These are phyloP conservation scores for Trametes sp. DNA, from an alignment of 1,284 basidiomycete genomes.

Conservation along the genomic window DNA sequence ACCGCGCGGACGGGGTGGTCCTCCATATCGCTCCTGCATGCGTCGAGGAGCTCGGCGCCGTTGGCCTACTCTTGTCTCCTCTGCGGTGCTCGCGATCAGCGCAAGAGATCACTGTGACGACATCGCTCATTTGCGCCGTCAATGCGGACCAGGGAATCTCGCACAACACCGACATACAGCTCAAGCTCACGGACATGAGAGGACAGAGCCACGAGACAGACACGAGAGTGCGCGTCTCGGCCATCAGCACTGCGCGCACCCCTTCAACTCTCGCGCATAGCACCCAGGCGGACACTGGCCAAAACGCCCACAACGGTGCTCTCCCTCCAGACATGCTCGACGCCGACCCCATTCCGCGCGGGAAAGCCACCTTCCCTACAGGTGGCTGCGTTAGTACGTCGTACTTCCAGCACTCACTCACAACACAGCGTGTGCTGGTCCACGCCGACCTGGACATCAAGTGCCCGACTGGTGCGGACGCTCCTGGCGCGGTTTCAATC, in stretches of 20 bases:
- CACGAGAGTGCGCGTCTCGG: background rate
- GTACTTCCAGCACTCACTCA: background rate
- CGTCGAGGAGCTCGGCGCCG: background rate
- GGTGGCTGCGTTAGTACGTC: background rate
- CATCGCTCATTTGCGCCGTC: background rate
- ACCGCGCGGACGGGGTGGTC: background rate
- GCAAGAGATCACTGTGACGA: background rate
- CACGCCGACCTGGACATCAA: background rate
- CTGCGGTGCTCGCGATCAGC: background rate
- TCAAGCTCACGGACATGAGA: background rate
- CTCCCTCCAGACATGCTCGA: background rate
- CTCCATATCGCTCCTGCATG: too few species aligned
- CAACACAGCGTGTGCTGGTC: background rate
- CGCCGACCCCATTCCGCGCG: background rate
- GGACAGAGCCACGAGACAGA: background rate
- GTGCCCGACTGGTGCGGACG: background rate
- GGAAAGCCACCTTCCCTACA: background rate
- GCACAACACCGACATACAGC: background rate
- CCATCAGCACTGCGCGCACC: background rate
- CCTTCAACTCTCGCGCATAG: too few species aligned
- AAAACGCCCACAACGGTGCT: background rate
- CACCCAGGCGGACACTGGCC: background rate
- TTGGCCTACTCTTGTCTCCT: background rate
- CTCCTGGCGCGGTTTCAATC: background rate
- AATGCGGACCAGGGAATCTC: background rate